Conservation (phyloP, 257 asterid species). For the Solanum medicagineum region DNA sequence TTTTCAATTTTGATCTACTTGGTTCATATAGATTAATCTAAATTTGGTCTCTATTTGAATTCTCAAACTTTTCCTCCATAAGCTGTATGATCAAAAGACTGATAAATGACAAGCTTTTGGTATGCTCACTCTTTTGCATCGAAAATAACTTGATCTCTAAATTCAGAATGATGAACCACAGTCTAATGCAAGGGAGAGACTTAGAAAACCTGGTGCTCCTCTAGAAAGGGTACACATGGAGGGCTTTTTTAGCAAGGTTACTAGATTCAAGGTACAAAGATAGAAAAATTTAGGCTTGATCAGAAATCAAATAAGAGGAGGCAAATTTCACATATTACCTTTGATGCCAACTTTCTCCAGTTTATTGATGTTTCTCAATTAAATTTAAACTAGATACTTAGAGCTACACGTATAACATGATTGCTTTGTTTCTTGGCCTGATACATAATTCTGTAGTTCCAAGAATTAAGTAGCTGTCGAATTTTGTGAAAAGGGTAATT, state of each 20-base stretch:
- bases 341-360: background rate
- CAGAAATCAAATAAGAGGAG: background rate
- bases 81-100: background rate
- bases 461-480: background rate
- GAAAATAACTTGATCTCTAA: background rate
- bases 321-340: background rate
- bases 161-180: background rate
- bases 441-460: background rate
- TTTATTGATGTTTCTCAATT: background rate
- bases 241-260: no score
- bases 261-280: background rate
- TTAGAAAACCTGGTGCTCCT: background rate
- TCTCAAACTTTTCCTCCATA: background rate
- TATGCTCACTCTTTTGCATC: background rate
- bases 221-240: background rate
- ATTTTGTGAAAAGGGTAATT: background rate
- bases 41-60: background rate
- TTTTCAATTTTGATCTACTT: background rate
- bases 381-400: background rate
- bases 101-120: background rate
- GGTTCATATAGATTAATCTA: background rate
- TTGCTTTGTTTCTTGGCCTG: background rate
- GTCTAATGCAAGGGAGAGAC: background rate
- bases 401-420: background rate
- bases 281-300: background rate